Conservation (phyloP, 2,329 filamentous ascomycete species). For the Penicillium sp. region DNA sequence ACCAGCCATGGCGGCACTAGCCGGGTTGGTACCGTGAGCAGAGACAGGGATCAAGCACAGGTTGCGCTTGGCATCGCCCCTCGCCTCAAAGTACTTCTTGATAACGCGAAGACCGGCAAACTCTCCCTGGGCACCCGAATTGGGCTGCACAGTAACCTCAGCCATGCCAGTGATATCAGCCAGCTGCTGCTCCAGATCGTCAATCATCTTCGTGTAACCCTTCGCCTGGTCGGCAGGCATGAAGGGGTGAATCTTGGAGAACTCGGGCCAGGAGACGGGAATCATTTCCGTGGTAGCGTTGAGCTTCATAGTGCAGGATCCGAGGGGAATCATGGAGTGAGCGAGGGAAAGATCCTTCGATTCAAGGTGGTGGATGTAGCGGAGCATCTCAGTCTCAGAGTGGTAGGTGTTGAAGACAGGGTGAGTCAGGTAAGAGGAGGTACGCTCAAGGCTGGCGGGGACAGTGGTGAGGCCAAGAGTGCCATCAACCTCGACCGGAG, state of each 20-base stretch:
- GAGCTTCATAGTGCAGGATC: slow-evolving; percentile 97
- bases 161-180: slow-evolving; percentile 81
- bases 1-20: slow-evolving; percentile 87
- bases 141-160: slow-evolving; percentile 81
- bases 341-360: slow-evolving; percentile 89
- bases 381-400: slow-evolving; percentile 85
- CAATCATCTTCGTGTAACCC: slow-evolving; percentile 63
- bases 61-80: slow-evolving; percentile 60
- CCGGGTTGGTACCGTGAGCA: slow-evolving; percentile 91
- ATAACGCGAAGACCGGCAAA: slow-evolving; percentile 85
- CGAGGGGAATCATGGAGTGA: slow-evolving; percentile 95
- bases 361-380: slow-evolving; percentile 86
- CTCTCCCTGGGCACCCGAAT: slow-evolving; percentile 91
- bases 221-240: slow-evolving; percentile 54
- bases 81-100: slow-evolving; percentile 68
- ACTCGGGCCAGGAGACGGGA: slow-evolving; percentile 66
- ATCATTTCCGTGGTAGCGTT: slow-evolving; percentile 92
- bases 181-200: slow-evolving; percentile 65
- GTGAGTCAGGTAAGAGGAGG: slow-evolving; percentile 70
- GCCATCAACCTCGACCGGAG: slow-evolving; percentile 27
- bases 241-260: slow-evolving; percentile 74
- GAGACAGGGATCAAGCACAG: slow-evolving; percentile 92
- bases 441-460: slow-evolving; percentile 55
- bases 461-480: slow-evolving; percentile 37
- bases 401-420: slow-evolving; percentile 92